These are phyloP conservation scores for Botryotinia narcissicola DNA, from an alignment of 2,329 filamentous ascomycete species.

Conservation along the genomic window DNA sequence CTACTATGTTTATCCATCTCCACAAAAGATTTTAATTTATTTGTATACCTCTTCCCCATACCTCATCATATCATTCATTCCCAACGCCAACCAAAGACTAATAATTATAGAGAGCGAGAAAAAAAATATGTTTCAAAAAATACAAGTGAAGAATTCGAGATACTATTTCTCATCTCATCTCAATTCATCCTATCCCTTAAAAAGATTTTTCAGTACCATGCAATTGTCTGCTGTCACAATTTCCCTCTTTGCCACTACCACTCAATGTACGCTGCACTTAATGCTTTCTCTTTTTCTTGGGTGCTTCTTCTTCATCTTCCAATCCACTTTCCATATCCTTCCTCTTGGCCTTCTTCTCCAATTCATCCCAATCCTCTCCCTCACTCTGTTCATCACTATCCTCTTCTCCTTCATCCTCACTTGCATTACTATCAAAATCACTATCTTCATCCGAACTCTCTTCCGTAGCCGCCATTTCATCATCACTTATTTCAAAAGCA, in stretches of 20 bases:
- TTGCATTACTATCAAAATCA: conserved; percentile 89
- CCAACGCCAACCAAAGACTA: background rate
- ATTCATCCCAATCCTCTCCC: conserved; percentile 89
- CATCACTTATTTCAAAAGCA: conserved; percentile 86
- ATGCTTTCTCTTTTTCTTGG: conserved; percentile 66
- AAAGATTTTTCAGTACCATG: background rate
- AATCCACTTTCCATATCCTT: conserved; percentile 63
- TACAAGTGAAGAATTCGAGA: background rate
- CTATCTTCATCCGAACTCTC: conserved; percentile 85
- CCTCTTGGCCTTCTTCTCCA: conserved; percentile 88
- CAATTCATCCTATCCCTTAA: background rate
- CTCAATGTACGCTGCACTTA: conserved; percentile 26
- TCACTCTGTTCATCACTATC: conserved; percentile 70
- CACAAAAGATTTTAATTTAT: background rate
- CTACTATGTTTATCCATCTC: background rate
- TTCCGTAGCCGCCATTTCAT: conserved; percentile 69
- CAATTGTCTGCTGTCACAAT: background rate
- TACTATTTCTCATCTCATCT: background rate
- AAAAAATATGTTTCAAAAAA: conserved; percentile 1
- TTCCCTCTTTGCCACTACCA: background rate
- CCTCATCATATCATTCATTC: background rate
- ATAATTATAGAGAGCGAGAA: background rate
- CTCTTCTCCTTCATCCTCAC: conserved; percentile 77
- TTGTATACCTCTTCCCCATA: background rate
- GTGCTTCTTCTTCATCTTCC: conserved; percentile 75